Evolutionary conservation across 2,329 filamentous ascomycete genomes (phyloP).

Genomic region (Botrytis fabae): DNA sequence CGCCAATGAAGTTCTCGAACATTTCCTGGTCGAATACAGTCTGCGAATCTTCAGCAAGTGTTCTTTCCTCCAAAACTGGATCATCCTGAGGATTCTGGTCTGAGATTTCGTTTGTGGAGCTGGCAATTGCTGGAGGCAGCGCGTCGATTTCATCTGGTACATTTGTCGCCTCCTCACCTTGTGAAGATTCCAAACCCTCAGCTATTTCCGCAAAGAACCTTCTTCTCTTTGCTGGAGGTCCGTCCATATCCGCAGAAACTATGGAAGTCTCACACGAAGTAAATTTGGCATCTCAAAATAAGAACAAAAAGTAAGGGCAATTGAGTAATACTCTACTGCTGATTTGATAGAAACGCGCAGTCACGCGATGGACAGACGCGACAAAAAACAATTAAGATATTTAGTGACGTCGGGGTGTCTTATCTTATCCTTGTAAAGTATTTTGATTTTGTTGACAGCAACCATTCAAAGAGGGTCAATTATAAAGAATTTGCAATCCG

Average conservation of each 20-base stretch:
- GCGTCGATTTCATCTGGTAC: slow-evolving; percentile 36
- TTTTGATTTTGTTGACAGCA: background rate
- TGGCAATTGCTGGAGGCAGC: slow-evolving; percentile 25
- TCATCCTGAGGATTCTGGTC: slow-evolving; percentile 14
- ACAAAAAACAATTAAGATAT: slow-evolving; percentile 19
- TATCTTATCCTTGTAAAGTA: background rate
- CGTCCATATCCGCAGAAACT: slow-evolving; percentile 40
- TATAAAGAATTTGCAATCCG: background rate
- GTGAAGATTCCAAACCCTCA: slow-evolving; percentile 32
- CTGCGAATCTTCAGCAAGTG: slow-evolving; percentile 25
- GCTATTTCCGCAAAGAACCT: slow-evolving; percentile 48
- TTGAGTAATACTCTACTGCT: slow-evolving; percentile 9
- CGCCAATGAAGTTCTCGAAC: slow-evolving; percentile 62
- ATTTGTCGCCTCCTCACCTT: slow-evolving; percentile 27
- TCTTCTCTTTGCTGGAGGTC: slow-evolving; percentile 50
- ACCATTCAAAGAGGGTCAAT: background rate
- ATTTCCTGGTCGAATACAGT: slow-evolving; percentile 54
- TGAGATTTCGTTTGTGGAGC: background rate
- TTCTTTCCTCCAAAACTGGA: background rate
- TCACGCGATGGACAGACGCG: slow-evolving; percentile 26
- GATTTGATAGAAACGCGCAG: slow-evolving; percentile 32
- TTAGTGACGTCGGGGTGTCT: slow-evolving; percentile 26
- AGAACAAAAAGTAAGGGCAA: background rate
- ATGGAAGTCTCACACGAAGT: background rate
- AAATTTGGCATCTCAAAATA: background rate